Evolutionary conservation across 176 grass and related monocot genomes (phyloP).

Genomic region (Musa beccarii): DNA sequence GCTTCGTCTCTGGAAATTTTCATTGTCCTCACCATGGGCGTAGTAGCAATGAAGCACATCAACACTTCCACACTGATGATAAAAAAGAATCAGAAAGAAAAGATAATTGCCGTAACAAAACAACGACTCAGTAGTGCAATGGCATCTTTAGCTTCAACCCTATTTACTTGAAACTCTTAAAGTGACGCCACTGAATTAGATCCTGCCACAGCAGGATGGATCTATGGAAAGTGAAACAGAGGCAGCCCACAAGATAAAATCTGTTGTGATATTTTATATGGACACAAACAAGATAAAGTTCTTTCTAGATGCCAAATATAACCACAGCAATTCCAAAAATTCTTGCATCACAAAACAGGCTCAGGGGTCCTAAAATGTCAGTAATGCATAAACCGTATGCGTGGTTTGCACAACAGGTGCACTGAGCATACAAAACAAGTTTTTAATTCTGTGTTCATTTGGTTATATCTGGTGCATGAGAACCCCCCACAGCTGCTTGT

Average conservation of each 20-base stretch:
- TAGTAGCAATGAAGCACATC: slow-evolving; percentile 99
- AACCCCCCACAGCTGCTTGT: background rate
- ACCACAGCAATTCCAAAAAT: no score
- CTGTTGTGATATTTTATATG: no score
- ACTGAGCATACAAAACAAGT: background rate
- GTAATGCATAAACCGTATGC: background rate
- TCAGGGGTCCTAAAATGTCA: background rate
- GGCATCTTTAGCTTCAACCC: background rate
- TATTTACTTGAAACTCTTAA: background rate
- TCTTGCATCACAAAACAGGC: background rate
- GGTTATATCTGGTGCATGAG: background rate
- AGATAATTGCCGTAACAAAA: background rate
- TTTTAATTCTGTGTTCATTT: background rate
- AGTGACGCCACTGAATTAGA: background rate
- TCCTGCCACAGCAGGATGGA: background rate
- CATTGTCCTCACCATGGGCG: slow-evolving; percentile 90
- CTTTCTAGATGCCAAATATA: no score
- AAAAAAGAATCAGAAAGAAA: background rate
- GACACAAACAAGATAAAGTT: no score
- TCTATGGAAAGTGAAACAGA: no score
- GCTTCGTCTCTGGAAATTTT: slow-evolving; percentile 83
- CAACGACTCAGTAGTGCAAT: background rate
- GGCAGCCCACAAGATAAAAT: no score
- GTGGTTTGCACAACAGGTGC: background rate
- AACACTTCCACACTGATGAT: slow-evolving; percentile 65